Conservation (phyloP, 106 monocot genomes). For the Dendrobium catenatum region DNA sequence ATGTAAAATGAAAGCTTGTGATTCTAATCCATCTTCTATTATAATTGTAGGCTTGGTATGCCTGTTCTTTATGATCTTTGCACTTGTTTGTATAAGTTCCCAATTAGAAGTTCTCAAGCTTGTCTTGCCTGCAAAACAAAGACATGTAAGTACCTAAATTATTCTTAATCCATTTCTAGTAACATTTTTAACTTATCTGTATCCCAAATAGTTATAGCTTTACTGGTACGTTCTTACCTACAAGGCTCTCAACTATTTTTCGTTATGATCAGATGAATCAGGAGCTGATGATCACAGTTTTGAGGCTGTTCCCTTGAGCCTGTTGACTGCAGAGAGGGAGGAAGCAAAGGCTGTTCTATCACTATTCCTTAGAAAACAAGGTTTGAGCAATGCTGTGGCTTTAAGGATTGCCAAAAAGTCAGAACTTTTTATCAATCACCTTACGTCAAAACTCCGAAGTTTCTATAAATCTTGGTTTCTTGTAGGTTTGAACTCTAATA, state of each 20-base stretch:
- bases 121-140: conserved; percentile 35
- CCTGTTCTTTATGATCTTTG: neutral
- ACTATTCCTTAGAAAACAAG: conserved; percentile 79
- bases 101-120: conserved; percentile 14
- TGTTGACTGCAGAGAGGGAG: conserved; percentile 83
- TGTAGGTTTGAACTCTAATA: conserved; percentile 68
- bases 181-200: neutral
- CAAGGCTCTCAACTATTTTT: neutral
- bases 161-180: neutral
- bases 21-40: neutral
- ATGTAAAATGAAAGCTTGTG: conserved; percentile 1
- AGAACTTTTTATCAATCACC: conserved; percentile 78
- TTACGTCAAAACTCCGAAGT: conserved; percentile 77
- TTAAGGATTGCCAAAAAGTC: conserved; percentile 83
- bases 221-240: no score
- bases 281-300: conserved; percentile 19
- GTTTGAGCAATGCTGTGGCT: conserved; percentile 73
- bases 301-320: conserved; percentile 45
- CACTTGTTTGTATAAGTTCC: conserved; percentile 19
- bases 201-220: no score
- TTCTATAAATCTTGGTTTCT: conserved; percentile 83
- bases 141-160: conserved; percentile 26
- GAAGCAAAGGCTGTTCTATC: conserved; percentile 88
- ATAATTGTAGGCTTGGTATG: neutral
- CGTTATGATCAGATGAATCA: conserved; percentile 33